Percentiles rank a stretch among this genome's conserved stretches.
These are phyloP conservation scores for Fraxinus baroniana DNA, from an alignment of 305 asterid genomes.

Conservation along the genomic window DNA sequence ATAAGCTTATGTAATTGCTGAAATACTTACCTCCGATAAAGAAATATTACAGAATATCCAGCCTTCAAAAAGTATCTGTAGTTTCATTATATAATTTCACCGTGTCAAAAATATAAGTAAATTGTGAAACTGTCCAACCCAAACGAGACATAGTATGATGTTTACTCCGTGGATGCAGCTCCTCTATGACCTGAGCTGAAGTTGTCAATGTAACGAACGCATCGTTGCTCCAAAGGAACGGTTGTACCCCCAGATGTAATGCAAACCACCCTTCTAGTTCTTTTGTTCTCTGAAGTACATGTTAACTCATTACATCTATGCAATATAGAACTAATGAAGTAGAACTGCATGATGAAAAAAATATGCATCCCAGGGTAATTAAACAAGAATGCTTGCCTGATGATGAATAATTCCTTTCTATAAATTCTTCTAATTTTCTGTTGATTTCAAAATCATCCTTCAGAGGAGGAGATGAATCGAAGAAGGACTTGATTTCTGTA, in stretches of 20 bases:
- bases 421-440: constrained; percentile 50
- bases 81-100: constrained; percentile 24
- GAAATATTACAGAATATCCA: constrained; percentile 83
- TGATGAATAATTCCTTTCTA: constrained; percentile 28
- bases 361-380: neutral
- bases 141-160: constrained; percentile 16
- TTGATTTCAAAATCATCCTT: constrained; percentile 56
- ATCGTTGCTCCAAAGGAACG: constrained; percentile 83
- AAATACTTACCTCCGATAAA: constrained; percentile 63
- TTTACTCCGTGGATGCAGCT: constrained; percentile 93
- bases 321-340: constrained; percentile 9
- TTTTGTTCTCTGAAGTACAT: constrained; percentile 41
- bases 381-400: constrained; percentile 45
- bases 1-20: neutral
- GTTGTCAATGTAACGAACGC: constrained; percentile 93
- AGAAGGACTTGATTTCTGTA: constrained; percentile 59
- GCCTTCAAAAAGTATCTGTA: constrained; percentile 80
- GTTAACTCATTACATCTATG: constrained; percentile 11
- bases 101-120: constrained; percentile 18
- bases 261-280: constrained; percentile 58
- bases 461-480: constrained; percentile 80
- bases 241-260: constrained; percentile 97
- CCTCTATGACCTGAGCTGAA: constrained; percentile 96
- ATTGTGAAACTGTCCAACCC: neutral
- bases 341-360: neutral